Evolutionary conservation across 345 rosid genomes (phyloP).

Genomic region (Murraya paniculata): DNA sequence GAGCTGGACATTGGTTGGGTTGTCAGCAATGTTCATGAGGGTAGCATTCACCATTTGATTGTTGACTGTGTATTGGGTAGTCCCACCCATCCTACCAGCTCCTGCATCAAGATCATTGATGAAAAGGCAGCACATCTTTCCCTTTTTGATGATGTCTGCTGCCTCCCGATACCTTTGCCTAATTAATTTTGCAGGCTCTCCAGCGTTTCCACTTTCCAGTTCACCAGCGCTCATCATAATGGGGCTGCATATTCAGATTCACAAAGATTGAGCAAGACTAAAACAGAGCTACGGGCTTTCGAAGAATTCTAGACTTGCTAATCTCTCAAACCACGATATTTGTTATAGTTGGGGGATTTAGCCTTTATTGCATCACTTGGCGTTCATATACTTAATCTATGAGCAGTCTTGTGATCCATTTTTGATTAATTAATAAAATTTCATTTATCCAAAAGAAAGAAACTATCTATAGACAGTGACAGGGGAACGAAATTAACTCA

Average conservation of each 20-base stretch:
- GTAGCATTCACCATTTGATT: constrained; percentile 67
- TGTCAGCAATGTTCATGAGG: constrained; percentile 63
- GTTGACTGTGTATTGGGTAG: constrained; percentile 56
- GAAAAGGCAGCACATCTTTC: constrained; percentile 57
- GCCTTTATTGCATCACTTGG: not conserved
- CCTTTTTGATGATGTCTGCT: constrained; percentile 44
- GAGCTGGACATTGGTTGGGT: constrained; percentile 57
- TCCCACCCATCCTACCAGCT: constrained; percentile 54
- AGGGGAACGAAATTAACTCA: constrained; percentile 9
- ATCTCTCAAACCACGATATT: not conserved
- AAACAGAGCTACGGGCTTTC: not conserved
- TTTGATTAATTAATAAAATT: not conserved
- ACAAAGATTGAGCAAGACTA: not conserved
- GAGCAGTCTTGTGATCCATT: not conserved
- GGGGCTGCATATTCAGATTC: constrained; percentile 32
- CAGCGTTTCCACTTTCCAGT: constrained; percentile 7
- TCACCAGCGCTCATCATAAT: constrained; percentile 27
- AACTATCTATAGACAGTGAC: not conserved
- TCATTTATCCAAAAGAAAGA: not conserved
- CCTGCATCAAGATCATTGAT: constrained; percentile 57
- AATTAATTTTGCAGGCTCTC: constrained; percentile 57
- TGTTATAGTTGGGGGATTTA: not conserved
- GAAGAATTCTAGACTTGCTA: not conserved
- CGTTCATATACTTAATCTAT: not conserved
- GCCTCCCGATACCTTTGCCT: constrained; percentile 60